Conservation (phyloP, 129 eudicot genomes). For the Chrysanthemum lavandulifolium region DNA sequence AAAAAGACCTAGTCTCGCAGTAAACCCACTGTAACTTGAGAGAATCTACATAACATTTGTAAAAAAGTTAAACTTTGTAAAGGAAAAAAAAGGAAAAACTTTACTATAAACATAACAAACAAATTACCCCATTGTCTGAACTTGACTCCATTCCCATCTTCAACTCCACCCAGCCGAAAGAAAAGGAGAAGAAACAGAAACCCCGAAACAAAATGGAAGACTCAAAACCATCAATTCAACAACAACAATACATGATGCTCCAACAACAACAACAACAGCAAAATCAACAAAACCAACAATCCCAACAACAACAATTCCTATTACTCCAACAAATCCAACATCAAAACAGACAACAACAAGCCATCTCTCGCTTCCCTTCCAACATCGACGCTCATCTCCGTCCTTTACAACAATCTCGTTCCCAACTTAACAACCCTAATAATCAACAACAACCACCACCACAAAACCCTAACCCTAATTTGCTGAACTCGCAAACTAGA, state of each 20-base stretch:
- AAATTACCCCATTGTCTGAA: no score
- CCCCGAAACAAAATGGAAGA: conserved; percentile 40
- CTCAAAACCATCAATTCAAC: conserved; percentile 31
- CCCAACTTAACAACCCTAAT: conserved; percentile 3
- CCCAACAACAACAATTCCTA: conserved; percentile 33
- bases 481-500: conserved; percentile 27
- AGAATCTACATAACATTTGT: no score
- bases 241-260: conserved; percentile 38
- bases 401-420: conserved; percentile 34
- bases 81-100: no score
- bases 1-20: no score
- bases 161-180: no score
- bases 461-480: conserved; percentile 36
- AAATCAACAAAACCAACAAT: conserved; percentile 4
- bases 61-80: no score
- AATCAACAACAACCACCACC: background rate
- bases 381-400: conserved; percentile 81
- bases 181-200: background rate
- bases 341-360: conserved; percentile 50
- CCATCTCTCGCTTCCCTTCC: conserved; percentile 85
- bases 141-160: no score
- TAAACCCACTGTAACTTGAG: no score
- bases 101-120: no score
- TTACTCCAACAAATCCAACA: conserved; percentile 38
- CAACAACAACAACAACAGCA: conserved; percentile 42